These are phyloP conservation scores for Veloporphyrellus conicus DNA, from an alignment of 1,284 basidiomycete species.

Conservation along the genomic window DNA sequence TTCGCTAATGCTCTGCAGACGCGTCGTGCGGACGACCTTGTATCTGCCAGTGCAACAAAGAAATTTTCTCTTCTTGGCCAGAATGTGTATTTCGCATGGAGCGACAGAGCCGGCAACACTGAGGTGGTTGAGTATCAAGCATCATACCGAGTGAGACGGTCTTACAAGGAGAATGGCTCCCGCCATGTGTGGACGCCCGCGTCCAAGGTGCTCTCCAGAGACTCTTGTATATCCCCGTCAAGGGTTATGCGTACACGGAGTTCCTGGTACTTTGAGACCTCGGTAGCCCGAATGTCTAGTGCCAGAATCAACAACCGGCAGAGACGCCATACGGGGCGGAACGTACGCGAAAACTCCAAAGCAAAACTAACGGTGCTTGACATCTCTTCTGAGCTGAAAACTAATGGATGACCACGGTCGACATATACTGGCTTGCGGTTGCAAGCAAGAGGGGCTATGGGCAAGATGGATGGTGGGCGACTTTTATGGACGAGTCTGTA, in stretches of 20 bases:
- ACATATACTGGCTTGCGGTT: slow-evolving; percentile 26
- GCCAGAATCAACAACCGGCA: background rate
- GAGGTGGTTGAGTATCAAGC: slow-evolving; percentile 11
- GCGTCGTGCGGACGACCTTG: slow-evolving; percentile 30
- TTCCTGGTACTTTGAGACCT: slow-evolving; percentile 24
- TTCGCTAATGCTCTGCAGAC: slow-evolving; percentile 22
- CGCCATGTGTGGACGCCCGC: slow-evolving; percentile 28
- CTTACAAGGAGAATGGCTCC: slow-evolving; percentile 31
- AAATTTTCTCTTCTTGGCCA: slow-evolving; percentile 29
- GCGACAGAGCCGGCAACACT: slow-evolving; percentile 21
- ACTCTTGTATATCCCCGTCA: slow-evolving; percentile 29
- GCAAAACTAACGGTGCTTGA: slow-evolving; percentile 11
- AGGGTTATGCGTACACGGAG: slow-evolving; percentile 27
- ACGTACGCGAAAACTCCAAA: slow-evolving; percentile 27
- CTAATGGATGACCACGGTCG: slow-evolving; percentile 11
- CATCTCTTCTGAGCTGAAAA: slow-evolving; percentile 14
- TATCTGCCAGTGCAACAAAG: slow-evolving; percentile 28
- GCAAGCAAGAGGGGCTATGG: slow-evolving; percentile 33
- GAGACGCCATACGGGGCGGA: background rate
- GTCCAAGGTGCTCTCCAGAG: slow-evolving; percentile 27
- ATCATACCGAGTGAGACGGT: background rate
- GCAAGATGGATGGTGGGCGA: slow-evolving; percentile 26
- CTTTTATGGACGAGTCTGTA: slow-evolving; percentile 27
- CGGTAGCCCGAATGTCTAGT: slow-evolving; percentile 24
- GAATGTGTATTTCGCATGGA: slow-evolving; percentile 28